Base-by-base conservation (phyloP, 139 green algal genomes). In the Asterochloris sp. region DNA sequence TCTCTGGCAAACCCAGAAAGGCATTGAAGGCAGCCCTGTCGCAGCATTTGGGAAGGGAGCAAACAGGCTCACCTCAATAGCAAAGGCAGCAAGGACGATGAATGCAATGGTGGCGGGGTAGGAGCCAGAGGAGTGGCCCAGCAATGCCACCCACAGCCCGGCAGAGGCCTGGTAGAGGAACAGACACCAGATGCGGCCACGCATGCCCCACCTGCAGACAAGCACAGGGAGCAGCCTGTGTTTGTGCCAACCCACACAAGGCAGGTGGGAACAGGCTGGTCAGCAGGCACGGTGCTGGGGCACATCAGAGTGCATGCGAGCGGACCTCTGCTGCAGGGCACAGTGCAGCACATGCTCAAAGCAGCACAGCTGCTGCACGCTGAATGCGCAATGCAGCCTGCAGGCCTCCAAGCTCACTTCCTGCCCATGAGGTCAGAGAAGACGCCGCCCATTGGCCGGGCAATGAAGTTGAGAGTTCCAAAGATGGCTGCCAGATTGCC, bases 381-480 rank as follows among this genome's bases (percentile, higher is more conserved):
- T 76, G 26, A 28, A n/a, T 77, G 73, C 38, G 38, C 38, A 54
- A 54, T 54, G 6, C 2, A 54, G 38, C 38, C 38, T 54, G 38
- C 21, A 47, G 21, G 17, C 24, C 29, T 27, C 17, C 26, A 24
- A 16, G 8, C 28, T 38, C 27, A 82, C 78, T 62, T 64, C 61
- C 61, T 79, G 76, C 69, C 84, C 69, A 24, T 62, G 0, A 89
- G 24, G 78, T 98, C 94, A 15, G 93, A 96, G 0, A 82, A 66
- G 13, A 94, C 66, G 60, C 94, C 94, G n/a, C 96, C 95, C 23
- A 92, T 71, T 14, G 96, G 91, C 26, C 97, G 89, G 0, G 92
- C 92, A 89, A 97, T 94, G 67, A 99, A 80, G 91, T 99, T 99
- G 88, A 95, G 93, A 21, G 98, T 82, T 27, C 94, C 95, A 78